These are phyloP conservation scores for Solanum neorickii DNA, from an alignment of 257 asterid genomes.

Conservation along the genomic window DNA sequence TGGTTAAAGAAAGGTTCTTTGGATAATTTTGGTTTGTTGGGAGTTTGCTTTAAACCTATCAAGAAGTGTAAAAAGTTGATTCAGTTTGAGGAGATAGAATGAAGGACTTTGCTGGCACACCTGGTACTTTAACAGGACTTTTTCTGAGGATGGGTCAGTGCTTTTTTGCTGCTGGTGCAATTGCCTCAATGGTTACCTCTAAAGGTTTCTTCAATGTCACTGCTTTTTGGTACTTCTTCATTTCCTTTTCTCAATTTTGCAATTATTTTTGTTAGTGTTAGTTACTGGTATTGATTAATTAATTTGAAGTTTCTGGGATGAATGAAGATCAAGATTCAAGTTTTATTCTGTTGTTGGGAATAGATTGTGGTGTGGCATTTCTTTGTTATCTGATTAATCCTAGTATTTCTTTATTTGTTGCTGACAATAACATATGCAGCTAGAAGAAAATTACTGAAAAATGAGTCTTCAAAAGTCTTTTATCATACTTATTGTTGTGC, in stretches of 20 bases:
- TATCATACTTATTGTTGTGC: not conserved
- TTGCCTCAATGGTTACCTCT: constrained; percentile 36
- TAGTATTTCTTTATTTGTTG: not conserved
- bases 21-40: not conserved
- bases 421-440: not conserved
- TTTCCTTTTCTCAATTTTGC: not conserved
- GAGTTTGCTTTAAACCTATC: not conserved
- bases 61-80: not conserved
- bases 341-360: not conserved
- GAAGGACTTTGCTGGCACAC: constrained; percentile 47
- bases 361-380: not conserved
- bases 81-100: constrained; percentile 5
- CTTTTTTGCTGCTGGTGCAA: constrained; percentile 35
- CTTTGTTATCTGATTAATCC: not conserved
- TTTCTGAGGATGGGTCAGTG: constrained; percentile 33
- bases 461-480: not conserved
- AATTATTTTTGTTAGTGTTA: not conserved
- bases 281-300: not conserved
- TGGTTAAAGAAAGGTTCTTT: not conserved
- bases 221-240: constrained; percentile 37
- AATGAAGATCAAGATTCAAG: not conserved
- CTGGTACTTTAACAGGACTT: constrained; percentile 39
- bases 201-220: constrained; percentile 34
- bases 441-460: not conserved
- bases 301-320: not conserved